Conservation (phyloP, 2,329 filamentous ascomycete genomes). For the Alternaria arborescens region DNA sequence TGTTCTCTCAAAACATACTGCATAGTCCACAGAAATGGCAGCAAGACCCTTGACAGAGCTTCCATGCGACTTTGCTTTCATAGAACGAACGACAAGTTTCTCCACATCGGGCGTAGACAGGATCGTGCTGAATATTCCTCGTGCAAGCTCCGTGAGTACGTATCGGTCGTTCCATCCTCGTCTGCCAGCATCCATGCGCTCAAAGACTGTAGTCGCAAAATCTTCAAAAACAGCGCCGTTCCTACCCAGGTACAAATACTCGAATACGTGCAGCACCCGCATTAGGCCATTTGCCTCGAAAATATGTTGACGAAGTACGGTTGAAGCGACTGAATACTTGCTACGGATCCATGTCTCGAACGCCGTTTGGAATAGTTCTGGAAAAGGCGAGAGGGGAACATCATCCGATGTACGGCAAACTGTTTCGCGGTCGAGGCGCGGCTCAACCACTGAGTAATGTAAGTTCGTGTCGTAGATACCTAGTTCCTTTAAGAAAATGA, state of each 20-base stretch:
- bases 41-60: constrained; percentile 70
- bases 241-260: constrained; percentile 77
- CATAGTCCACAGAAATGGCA: constrained; percentile 72
- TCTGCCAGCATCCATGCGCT: constrained; percentile 71
- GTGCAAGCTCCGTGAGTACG: constrained; percentile 77
- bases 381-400: constrained; percentile 69
- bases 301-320: constrained; percentile 70
- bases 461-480: constrained; percentile 58
- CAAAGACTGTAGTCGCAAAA: constrained; percentile 76
- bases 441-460: constrained; percentile 25
- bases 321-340: constrained; percentile 75
- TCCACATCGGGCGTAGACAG: constrained; percentile 64
- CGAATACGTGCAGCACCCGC: constrained; percentile 70
- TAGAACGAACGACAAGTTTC: constrained; percentile 67
- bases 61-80: constrained; percentile 58
- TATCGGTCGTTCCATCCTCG: constrained; percentile 81
- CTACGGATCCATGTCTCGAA: constrained; percentile 80
- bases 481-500: constrained; percentile 81
- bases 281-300: constrained; percentile 74
- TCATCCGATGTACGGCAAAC: constrained; percentile 60
- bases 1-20: constrained; percentile 60
- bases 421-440: constrained; percentile 63
- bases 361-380: constrained; percentile 74
- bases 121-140: constrained; percentile 70
- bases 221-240: constrained; percentile 73